Conservation (phyloP, 75 land plant genomes). For the Adiantum capillusveneris region DNA sequence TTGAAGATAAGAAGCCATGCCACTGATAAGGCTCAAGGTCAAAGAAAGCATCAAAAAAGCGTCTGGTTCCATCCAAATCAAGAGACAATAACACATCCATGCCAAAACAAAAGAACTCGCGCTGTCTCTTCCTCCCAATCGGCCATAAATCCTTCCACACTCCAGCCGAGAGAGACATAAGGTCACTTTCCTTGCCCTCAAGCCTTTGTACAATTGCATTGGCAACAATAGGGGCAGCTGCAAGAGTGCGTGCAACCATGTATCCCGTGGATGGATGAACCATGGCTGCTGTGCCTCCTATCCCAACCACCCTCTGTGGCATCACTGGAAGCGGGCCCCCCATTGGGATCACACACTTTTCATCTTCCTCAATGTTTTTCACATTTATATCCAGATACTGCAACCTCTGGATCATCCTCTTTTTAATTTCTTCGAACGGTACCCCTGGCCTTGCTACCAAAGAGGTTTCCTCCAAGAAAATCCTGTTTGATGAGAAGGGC, state of each 20-base stretch:
- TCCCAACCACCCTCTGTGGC: constrained; percentile 75
- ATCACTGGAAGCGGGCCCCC: constrained; percentile 92
- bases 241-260: constrained; percentile 80
- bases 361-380: constrained; percentile 92
- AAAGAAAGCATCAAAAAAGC: constrained; percentile 92
- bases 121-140: constrained; percentile 70
- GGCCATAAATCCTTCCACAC: constrained; percentile 99
- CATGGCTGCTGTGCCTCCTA: constrained; percentile 85
- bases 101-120: constrained; percentile 98
- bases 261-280: constrained; percentile 95
- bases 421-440: constrained; percentile 70
- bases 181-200: constrained; percentile 17
- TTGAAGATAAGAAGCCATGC: constrained; percentile 95
- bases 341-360: constrained; percentile 91
- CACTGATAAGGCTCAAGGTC: constrained; percentile 83
- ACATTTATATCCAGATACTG: constrained; percentile 82
- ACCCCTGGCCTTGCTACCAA: constrained; percentile 93
- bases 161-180: constrained; percentile 47
- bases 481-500: constrained; percentile 80
- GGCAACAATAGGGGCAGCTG: constrained; percentile 66
- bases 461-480: constrained; percentile 97
- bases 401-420: constrained; percentile 82
- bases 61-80: constrained; percentile 74
- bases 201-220: constrained; percentile 54
- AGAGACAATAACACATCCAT: constrained; percentile 94